Evolutionary conservation across 768 basidiomycete species (phyloP), one percentile per base, ranked within the genome.

Genomic region (Boletus rufocinnamomeus): DNA sequence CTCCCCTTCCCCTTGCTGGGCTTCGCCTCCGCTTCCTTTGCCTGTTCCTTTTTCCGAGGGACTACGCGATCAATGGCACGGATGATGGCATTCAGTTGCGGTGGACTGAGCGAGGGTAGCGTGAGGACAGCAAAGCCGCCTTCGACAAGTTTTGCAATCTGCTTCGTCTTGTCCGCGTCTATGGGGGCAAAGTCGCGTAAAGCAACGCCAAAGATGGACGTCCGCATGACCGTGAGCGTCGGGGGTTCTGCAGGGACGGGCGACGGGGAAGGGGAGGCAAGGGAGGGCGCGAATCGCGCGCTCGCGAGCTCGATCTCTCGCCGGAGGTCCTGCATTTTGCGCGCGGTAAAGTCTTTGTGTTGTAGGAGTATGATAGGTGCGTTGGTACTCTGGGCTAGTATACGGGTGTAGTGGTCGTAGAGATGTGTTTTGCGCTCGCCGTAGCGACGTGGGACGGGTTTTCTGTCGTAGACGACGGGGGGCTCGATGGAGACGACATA

Each of bases 131-230:
- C 86, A 63, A 89, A 80, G 30, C 81, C 79, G 59, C 88, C 86
- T n/a, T 77, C 66, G 49, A 86, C 79, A 5, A 82, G 76, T 34
- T 79, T 75, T 28, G 87, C 78, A 74, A 92, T 84, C 54, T 76
- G 72, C 45, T 75, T 74, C 3, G 82, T 79, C 27, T 80, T 73
- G 11, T 73, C 71, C 45, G 76, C 66, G 64, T 86, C 80, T 43
- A 88, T 62, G 46, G 80, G 76, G 0, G 80, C 74, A 60, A 79
- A 78, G 67, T 89, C 83, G 41, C 91, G 83, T 25, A 92, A 74
- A 2, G 88, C 84, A 56, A 88, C 90, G 37, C 91, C 88, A 64
- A 95, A 87, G 51, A 95, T 82, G 62, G 88, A 84, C 11, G 92
- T 88, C 46, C 87, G 84, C 56, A 93, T 82, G 66, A 91, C 74